These are phyloP conservation scores for Aspergillus homomorphus DNA, from an alignment of 495 filamentous ascomycete species.

Conservation along the genomic window DNA sequence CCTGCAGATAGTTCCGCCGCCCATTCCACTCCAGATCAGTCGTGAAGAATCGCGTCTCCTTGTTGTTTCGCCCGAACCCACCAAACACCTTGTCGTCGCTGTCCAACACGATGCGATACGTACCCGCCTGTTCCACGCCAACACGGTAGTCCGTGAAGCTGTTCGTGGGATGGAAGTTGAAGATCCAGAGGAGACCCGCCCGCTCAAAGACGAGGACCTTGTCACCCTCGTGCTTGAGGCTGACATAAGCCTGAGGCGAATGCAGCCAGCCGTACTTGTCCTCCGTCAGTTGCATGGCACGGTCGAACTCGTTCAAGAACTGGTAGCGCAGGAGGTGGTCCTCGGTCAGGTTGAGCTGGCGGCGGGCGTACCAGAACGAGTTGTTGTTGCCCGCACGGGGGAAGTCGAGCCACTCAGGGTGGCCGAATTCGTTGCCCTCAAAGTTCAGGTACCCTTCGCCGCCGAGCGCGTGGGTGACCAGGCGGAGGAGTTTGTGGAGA, in stretches of 20 bases:
- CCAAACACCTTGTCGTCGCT: constrained; percentile 75
- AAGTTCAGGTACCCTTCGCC: constrained; percentile 99
- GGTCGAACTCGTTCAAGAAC: constrained; percentile 93
- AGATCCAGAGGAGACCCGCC: constrained; percentile 84
- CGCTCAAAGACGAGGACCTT: constrained; percentile 97
- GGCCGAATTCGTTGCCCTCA: constrained; percentile 97
- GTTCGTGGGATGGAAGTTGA: constrained; percentile 89
- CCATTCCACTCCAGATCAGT: constrained; percentile 86
- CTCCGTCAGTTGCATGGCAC: constrained; percentile 82
- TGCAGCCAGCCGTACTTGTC: constrained; percentile 92
- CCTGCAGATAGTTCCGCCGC: constrained; percentile 82
- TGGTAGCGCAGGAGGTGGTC: constrained; percentile 82
- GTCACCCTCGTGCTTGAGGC: constrained; percentile 88
- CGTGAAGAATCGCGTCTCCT: constrained; percentile 82
- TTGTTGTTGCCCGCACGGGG: constrained; percentile 92
- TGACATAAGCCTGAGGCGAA: constrained; percentile 81
- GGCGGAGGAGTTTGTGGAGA: constrained; percentile 94
- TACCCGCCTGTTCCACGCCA: constrained; percentile 78
- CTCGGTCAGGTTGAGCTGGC: constrained; percentile 90
- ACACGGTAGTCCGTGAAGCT: constrained; percentile 93
- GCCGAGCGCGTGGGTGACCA: constrained; percentile 89
- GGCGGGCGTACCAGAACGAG: constrained; percentile 93
- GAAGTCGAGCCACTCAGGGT: constrained; percentile 99
- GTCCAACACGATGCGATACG: constrained; percentile 85
- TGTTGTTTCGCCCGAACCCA: constrained; percentile 72